These are phyloP conservation scores for Bipolaris sorokiniana DNA, from an alignment of 2,329 filamentous ascomycete species.

Conservation along the genomic window DNA sequence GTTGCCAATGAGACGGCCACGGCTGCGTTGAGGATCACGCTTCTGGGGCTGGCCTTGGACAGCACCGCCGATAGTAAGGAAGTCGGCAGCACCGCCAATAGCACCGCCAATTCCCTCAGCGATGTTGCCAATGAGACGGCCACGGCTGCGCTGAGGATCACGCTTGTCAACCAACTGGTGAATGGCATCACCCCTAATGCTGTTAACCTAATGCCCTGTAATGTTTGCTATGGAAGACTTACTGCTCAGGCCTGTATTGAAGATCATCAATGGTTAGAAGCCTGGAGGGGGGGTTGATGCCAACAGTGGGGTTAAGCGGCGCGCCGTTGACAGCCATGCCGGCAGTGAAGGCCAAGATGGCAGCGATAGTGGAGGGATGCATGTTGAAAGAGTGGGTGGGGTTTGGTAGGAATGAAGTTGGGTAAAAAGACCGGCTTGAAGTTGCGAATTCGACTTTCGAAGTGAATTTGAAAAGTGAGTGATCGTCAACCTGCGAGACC, in stretches of 20 bases:
- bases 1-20: not conserved
- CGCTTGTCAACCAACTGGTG: not conserved
- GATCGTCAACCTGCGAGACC: constrained; percentile 3
- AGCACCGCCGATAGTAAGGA: not conserved
- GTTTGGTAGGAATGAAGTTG: not conserved
- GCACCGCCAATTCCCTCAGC: no score
- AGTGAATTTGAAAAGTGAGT: not conserved
- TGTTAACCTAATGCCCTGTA: not conserved
- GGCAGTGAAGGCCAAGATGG: constrained; percentile 4
- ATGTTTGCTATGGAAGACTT: not conserved
- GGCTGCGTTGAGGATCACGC: not conserved
- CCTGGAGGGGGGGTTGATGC: not conserved
- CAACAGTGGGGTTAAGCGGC: not conserved
- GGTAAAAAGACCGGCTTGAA: not conserved
- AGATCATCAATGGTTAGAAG: not conserved
- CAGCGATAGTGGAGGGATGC: constrained; percentile 2
- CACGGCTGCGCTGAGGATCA: not conserved
- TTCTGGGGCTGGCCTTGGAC: not conserved
- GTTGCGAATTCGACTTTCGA: not conserved
- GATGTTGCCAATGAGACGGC: not conserved
- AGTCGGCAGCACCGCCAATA: no score
- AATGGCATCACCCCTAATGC: not conserved
- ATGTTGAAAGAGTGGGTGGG: not conserved
- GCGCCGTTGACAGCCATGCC: not conserved
- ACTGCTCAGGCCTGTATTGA: not conserved